Percentiles rank a stretch among this genome's conserved stretches.
Conservation (phyloP, 495 filamentous ascomycete genomes). For the Podospora didyma region DNA sequence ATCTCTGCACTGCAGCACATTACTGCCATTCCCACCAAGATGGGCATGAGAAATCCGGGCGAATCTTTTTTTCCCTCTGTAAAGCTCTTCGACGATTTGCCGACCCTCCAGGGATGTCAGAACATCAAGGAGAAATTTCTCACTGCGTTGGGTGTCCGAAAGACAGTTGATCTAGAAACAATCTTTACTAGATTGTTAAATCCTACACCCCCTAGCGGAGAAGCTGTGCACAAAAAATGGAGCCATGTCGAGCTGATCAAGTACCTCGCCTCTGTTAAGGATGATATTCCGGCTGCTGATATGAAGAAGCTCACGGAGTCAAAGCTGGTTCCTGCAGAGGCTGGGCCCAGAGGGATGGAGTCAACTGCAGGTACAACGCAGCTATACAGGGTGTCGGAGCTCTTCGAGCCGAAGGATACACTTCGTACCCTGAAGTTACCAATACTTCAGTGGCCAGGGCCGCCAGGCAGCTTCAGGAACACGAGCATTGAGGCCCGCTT, state of each 20-base stretch:
- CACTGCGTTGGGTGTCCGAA: slow-evolving; percentile 71
- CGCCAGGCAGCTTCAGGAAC: slow-evolving; percentile 58
- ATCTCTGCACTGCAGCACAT: slow-evolving; percentile 56
- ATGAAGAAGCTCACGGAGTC: slow-evolving; percentile 72
- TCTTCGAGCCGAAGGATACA: slow-evolving; percentile 76
- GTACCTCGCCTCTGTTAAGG: slow-evolving; percentile 82
- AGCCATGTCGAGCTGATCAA: slow-evolving; percentile 92
- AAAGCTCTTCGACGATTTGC: slow-evolving; percentile 89
- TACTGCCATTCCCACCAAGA: slow-evolving; percentile 83
- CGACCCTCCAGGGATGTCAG: slow-evolving; percentile 67
- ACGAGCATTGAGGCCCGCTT: slow-evolving; percentile 69
- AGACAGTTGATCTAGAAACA: slow-evolving; percentile 86
- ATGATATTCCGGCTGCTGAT: slow-evolving; percentile 85
- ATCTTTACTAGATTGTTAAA: slow-evolving; percentile 84
- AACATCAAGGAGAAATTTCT: slow-evolving; percentile 88
- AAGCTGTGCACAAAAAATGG: slow-evolving; percentile 60
- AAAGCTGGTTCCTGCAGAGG: slow-evolving; percentile 79
- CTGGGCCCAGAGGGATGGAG: slow-evolving; percentile 42
- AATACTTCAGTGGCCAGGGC: slow-evolving; percentile 75
- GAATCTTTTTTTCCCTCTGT: slow-evolving; percentile 93
- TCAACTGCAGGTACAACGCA: slow-evolving; percentile 37
- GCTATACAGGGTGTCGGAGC: slow-evolving; percentile 74
- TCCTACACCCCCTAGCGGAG: slow-evolving; percentile 33
- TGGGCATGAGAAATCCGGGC: slow-evolving; percentile 80
- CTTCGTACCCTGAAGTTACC: slow-evolving; percentile 67